A percentile compares a stretch with the other conserved stretches of the same genome.
Evolutionary conservation across 208 protist genomes (phyloP).

Genomic region (Trypanosoma cruzi): DNA sequence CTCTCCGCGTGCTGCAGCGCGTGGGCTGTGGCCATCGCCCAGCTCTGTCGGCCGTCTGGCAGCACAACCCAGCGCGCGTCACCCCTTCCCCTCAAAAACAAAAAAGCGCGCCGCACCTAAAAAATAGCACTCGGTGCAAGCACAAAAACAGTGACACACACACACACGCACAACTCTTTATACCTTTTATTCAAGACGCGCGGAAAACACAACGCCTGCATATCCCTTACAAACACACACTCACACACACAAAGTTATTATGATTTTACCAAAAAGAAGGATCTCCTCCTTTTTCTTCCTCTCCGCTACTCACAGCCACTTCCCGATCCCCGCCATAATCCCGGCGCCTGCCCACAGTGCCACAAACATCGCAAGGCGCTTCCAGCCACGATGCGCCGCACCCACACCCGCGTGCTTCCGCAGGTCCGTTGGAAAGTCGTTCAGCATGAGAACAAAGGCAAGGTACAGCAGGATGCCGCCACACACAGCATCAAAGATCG

Average conservation of each 20-base stretch:
- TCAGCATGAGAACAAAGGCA: conserved; percentile 50
- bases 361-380: conserved; percentile 41
- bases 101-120: too few species aligned
- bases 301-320: conserved; percentile 15
- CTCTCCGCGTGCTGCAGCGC: neutral
- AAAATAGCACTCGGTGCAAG: neutral
- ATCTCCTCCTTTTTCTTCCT: neutral
- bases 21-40: conserved; percentile 5
- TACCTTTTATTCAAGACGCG: conserved; percentile 3
- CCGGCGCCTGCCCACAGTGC: conserved; percentile 44
- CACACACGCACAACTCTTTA: neutral
- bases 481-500: conserved; percentile 52
- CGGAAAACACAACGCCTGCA: conserved; percentile 8
- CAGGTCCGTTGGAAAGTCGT: conserved; percentile 63
- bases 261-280: neutral
- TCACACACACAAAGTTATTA: neutral
- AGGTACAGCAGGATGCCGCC: conserved; percentile 73
- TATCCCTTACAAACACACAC: conserved; percentile 2
- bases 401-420: conserved; percentile 18
- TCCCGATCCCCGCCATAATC: conserved; percentile 34
- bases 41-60: conserved; percentile 5
- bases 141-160: neutral
- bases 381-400: conserved; percentile 15
- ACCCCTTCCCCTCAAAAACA: neutral
- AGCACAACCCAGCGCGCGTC: conserved; percentile 3